Percentiles rank a stretch among this genome's conserved stretches.
phyloP scores from a whole-genome alignment of 2,329 filamentous ascomycete genomes.

The Arthrinium puccinioides region DNA sequence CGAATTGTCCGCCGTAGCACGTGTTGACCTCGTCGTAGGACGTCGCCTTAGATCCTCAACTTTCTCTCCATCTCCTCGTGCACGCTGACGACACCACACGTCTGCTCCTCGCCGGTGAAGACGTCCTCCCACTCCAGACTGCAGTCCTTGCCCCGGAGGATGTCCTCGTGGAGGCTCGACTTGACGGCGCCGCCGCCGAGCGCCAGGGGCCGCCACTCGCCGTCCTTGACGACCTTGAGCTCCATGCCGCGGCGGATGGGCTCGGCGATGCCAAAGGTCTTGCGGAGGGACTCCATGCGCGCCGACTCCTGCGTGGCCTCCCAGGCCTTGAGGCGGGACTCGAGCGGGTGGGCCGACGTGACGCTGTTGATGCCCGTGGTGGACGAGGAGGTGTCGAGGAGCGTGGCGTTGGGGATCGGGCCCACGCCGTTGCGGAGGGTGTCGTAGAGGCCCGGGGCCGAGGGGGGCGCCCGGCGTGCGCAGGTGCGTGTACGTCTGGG shows the following conservation, averaged over 20 bases:
- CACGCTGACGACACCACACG: constrained; percentile 55
- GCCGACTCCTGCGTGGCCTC: constrained; percentile 78
- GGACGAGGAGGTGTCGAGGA: constrained; percentile 18
- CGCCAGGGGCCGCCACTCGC: constrained; percentile 71
- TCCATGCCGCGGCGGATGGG: constrained; percentile 92
- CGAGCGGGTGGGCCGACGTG: constrained; percentile 79
- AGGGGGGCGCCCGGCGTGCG: constrained; percentile 67
- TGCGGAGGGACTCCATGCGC: constrained; percentile 82
- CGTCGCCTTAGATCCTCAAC: constrained; percentile 71
- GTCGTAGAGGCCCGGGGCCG: constrained; percentile 88
- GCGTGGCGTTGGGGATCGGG: constrained; percentile 43
- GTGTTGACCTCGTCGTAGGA: too few species aligned
- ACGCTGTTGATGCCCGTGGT: constrained; percentile 31
- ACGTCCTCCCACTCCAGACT: constrained; percentile 91
- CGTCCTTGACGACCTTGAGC: constrained; percentile 74
- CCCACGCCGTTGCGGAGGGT: constrained; percentile 79
- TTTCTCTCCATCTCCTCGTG: constrained; percentile 93
- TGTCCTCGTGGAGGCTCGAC: constrained; percentile 78
- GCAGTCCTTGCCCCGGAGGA: constrained; percentile 71
- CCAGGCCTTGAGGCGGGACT: constrained; percentile 84
- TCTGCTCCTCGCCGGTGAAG: constrained; percentile 70
- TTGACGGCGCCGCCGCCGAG: constrained; percentile 43
- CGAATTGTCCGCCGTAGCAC: too few species aligned
- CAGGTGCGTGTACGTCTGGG: constrained; percentile 55
- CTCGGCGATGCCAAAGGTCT: constrained; percentile 87